These are phyloP conservation scores for Dorcoceras hygrometricum DNA, from an alignment of 257 asterid species.

Conservation along the genomic window DNA sequence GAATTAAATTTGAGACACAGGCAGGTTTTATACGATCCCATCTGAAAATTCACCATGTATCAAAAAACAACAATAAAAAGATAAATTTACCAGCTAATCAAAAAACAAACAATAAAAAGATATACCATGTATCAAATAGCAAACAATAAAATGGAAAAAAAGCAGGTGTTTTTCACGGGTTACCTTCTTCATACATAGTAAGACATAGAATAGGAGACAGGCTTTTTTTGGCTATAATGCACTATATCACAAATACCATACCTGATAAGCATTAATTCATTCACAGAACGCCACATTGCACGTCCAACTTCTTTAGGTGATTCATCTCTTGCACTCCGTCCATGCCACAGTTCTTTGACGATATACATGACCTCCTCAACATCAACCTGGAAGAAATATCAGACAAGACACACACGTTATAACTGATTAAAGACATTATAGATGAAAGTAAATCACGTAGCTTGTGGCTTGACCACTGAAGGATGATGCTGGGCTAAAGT, in stretches of 20 bases:
- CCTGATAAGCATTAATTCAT: conserved; percentile 89
- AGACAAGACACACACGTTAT: conserved; percentile 19
- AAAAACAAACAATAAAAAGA: conserved; percentile 22
- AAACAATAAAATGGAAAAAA: conserved; percentile 17
- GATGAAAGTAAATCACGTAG: not conserved
- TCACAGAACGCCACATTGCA: conserved; percentile 96
- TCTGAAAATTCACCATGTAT: conserved; percentile 42
- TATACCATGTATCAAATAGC: conserved; percentile 15
- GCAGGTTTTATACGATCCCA: conserved; percentile 86
- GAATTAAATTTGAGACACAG: conserved; percentile 74
- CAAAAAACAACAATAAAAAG: conserved; percentile 19
- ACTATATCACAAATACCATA: conserved; percentile 20
- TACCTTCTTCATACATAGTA: not conserved
- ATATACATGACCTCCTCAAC: conserved; percentile 85
- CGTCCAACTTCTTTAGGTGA: conserved; percentile 82
- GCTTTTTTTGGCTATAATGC: not conserved
- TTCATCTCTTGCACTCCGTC: conserved; percentile 90
- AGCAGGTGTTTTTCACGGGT: not conserved
- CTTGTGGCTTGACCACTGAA: not conserved
- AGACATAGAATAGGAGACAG: not conserved
- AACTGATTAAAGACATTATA: not conserved
- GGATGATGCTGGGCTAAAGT: no score
- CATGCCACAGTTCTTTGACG: conserved; percentile 90
- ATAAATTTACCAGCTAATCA: no score
- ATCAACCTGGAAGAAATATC: conserved; percentile 66